phyloP scores from a whole-genome alignment of 164 flowering plant genomes.

The Magnolia kwangsiensis region DNA sequence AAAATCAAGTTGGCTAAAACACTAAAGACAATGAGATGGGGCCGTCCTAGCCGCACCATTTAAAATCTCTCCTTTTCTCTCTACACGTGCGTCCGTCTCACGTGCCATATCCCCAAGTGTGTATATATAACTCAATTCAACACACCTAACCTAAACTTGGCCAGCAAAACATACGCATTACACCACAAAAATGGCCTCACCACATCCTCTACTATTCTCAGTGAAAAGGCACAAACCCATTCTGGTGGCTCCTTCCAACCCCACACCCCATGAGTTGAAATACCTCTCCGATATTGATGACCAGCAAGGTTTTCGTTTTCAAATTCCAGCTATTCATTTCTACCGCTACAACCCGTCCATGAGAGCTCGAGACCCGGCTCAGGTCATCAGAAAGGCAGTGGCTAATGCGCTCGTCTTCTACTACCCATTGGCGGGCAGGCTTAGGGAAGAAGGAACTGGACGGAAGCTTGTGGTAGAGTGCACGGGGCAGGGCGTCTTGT shows the following conservation, averaged over 20 bases:
- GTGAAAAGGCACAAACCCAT: neutral
- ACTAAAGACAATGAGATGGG: too few relatives aligned
- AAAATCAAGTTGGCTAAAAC: too few relatives aligned
- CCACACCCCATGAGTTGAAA: slow-evolving; percentile 27
- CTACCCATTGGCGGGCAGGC: slow-evolving; percentile 30
- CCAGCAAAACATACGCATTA: too few relatives aligned
- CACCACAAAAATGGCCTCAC: neutral
- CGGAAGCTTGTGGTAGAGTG: slow-evolving; percentile 22
- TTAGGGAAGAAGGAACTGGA: slow-evolving; percentile 18
- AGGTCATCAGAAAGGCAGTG: slow-evolving; percentile 22
- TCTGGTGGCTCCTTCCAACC: slow-evolving; percentile 19
- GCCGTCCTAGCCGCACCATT: too few relatives aligned
- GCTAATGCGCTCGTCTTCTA: slow-evolving; percentile 28
- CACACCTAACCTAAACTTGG: too few relatives aligned
- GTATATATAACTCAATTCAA: too few relatives aligned
- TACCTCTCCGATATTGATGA: slow-evolving; percentile 32
- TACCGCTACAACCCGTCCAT: slow-evolving; percentile 7
- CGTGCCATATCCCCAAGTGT: too few relatives aligned
- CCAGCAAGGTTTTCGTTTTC: slow-evolving; percentile 26
- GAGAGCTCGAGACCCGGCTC: slow-evolving; percentile 22
- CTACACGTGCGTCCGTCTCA: too few relatives aligned
- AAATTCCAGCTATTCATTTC: slow-evolving; percentile 17
- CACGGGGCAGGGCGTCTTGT: slow-evolving; percentile 24
- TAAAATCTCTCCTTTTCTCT: too few relatives aligned
- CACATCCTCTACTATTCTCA: slow-evolving; percentile 1